Evolutionary conservation across 2,329 filamentous ascomycete species (phyloP).

Genomic region (Fusarium stilboides): DNA sequence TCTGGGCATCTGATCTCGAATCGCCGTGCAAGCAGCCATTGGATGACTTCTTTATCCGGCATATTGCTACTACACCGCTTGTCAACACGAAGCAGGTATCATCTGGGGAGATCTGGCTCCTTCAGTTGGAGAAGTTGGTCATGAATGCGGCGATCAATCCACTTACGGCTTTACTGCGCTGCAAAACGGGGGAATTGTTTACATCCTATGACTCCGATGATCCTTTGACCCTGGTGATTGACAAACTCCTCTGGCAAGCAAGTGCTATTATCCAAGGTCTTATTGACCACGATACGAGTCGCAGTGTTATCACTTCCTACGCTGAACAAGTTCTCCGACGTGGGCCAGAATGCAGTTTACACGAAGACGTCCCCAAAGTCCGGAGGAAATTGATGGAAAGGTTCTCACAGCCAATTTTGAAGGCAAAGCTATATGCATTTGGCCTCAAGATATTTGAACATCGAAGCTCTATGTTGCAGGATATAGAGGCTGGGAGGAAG

Average conservation of each 20-base stretch:
- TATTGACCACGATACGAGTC: slow-evolving; percentile 4
- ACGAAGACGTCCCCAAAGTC: background rate
- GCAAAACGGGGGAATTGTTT: slow-evolving; percentile 9
- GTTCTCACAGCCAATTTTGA: slow-evolving; percentile 11
- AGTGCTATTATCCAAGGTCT: slow-evolving; percentile 14
- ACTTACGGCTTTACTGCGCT: slow-evolving; percentile 7
- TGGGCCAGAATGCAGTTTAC: background rate
- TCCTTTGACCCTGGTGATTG: background rate
- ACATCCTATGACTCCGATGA: background rate
- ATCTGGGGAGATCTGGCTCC: background rate
- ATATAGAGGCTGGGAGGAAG: background rate
- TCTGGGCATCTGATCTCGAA: background rate
- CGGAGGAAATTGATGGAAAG: background rate
- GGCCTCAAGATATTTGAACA: slow-evolving; percentile 21
- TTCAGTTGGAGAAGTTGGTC: slow-evolving; percentile 19
- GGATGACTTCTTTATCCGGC: slow-evolving; percentile 5
- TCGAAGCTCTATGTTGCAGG: slow-evolving; percentile 19
- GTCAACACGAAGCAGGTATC: slow-evolving; percentile 8
- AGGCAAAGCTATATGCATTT: slow-evolving; percentile 4
- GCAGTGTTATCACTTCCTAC: background rate
- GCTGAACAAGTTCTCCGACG: background rate
- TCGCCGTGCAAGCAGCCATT: background rate
- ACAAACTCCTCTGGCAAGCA: background rate
- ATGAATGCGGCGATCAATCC: slow-evolving; percentile 21
- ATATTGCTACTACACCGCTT: slow-evolving; percentile 3